phyloP scores from a whole-genome alignment of 768 basidiomycete genomes.

The Rhizopogon vinicolor region DNA sequence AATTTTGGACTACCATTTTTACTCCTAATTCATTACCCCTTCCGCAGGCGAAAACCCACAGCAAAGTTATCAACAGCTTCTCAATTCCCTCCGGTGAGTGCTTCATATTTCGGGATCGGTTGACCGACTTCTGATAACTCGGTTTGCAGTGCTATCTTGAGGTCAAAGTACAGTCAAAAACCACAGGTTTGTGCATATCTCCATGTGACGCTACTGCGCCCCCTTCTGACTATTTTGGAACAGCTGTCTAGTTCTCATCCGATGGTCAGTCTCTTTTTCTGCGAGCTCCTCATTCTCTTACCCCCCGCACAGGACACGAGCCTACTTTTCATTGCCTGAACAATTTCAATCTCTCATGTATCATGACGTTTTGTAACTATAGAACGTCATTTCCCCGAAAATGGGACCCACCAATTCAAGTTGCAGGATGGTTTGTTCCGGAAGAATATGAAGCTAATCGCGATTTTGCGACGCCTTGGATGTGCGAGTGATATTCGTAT shows the following conservation, averaged over 20 bases:
- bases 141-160: slow-evolving; percentile 32
- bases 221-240: slow-evolving; percentile 4
- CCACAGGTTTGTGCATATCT: slow-evolving; percentile 35
- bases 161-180: slow-evolving; percentile 49
- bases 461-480: too few species aligned
- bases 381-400: too few species aligned
- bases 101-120: neutral
- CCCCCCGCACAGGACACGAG: slow-evolving; percentile 21
- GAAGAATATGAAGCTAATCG: too few species aligned
- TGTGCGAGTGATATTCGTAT: too few species aligned
- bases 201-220: neutral
- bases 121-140: neutral
- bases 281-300: neutral
- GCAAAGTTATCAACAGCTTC: slow-evolving; percentile 50
- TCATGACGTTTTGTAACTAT: neutral
- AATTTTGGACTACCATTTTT: neutral
- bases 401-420: too few species aligned
- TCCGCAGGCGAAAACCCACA: slow-evolving; percentile 37
- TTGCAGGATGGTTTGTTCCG: too few species aligned
- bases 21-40: neutral
- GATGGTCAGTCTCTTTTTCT: slow-evolving; percentile 29
- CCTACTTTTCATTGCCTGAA: slow-evolving; percentile 25
- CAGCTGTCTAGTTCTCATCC: slow-evolving; percentile 39
- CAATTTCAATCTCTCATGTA: neutral
- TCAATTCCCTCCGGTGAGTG: slow-evolving; percentile 38